Evolutionary conservation across 2,329 filamentous ascomycete genomes (phyloP).

Genomic region (Ophiocordyceps australis): DNA sequence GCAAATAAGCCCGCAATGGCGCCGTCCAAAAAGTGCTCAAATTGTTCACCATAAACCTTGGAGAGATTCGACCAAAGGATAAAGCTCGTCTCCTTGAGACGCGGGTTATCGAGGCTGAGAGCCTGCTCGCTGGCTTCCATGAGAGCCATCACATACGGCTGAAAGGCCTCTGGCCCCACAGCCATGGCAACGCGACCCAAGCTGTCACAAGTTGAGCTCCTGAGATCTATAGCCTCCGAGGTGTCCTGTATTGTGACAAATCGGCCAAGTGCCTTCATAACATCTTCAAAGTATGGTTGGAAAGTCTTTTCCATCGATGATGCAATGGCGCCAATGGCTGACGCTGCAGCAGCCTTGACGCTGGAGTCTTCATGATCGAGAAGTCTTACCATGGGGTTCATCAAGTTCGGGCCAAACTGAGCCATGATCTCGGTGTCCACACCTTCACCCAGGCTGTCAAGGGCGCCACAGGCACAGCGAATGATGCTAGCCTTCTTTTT

Average conservation of each 20-base stretch:
- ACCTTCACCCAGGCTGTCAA: conserved; percentile 82
- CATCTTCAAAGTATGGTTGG: conserved; percentile 77
- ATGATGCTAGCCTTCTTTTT: conserved; percentile 74
- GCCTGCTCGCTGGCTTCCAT: conserved; percentile 90
- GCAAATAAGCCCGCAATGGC: conserved; percentile 68
- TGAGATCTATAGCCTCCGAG: conserved; percentile 77
- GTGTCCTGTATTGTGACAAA: conserved; percentile 77
- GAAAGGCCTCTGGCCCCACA: conserved; percentile 71
- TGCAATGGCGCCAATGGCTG: conserved; percentile 80
- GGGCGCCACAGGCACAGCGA: conserved; percentile 73
- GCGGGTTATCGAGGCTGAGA: conserved; percentile 70
- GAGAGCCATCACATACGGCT: conserved; percentile 76
- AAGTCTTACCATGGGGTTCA: conserved; percentile 69
- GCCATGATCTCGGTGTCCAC: conserved; percentile 62
- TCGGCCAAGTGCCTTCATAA: conserved; percentile 74
- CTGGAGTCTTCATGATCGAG: conserved; percentile 73
- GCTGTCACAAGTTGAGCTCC: conserved; percentile 78
- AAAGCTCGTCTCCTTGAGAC: conserved; percentile 90
- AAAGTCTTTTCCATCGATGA: conserved; percentile 70
- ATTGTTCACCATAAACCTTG: conserved; percentile 79
- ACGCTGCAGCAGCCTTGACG: conserved; percentile 77
- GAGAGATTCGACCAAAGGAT: conserved; percentile 91
- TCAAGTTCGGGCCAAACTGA: conserved; percentile 64
- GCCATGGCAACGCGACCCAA: conserved; percentile 85
- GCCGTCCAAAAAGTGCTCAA: conserved; percentile 59